Evolutionary conservation across 2,329 filamentous ascomycete species (phyloP).

Genomic region (Calonectria leucothoes): DNA sequence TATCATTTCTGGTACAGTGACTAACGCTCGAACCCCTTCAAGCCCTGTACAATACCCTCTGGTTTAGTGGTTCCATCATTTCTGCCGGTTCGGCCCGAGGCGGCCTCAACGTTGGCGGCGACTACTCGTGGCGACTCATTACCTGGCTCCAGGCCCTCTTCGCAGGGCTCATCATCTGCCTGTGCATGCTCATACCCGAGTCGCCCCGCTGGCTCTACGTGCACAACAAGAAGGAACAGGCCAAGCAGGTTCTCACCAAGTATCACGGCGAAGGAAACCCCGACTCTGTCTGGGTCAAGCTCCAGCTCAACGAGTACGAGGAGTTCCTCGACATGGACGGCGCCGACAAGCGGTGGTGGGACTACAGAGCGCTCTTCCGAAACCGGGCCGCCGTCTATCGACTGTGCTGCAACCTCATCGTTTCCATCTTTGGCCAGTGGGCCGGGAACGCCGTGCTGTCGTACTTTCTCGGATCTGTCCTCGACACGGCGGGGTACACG

Average conservation of each 20-base stretch:
- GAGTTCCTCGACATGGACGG: conserved; percentile 55
- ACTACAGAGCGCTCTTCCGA: conserved; percentile 58
- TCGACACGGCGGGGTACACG: conserved; percentile 62
- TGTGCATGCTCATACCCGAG: conserved; percentile 53
- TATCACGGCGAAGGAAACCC: conserved; percentile 59
- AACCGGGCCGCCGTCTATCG: conserved; percentile 54
- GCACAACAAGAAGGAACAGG: conserved; percentile 51
- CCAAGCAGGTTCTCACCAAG: conserved; percentile 50
- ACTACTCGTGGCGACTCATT: conserved; percentile 54
- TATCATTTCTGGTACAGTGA: background rate
- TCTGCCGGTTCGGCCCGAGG: conserved; percentile 62
- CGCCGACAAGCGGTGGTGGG: conserved; percentile 60
- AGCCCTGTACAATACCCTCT: conserved; percentile 55
- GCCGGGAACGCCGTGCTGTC: conserved; percentile 56
- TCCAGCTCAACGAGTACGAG: conserved; percentile 58
- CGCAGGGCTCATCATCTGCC: conserved; percentile 51
- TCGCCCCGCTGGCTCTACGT: conserved; percentile 56
- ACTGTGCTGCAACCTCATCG: conserved; percentile 49
- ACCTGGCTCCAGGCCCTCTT: conserved; percentile 58
- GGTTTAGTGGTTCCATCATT: conserved; percentile 62
- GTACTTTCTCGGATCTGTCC: conserved; percentile 62
- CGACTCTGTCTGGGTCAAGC: conserved; percentile 57
- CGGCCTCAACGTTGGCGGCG: conserved; percentile 50
- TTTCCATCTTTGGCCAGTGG: conserved; percentile 60
- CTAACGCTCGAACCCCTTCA: background rate